Evolutionary conservation across 2,329 filamentous ascomycete species (phyloP).

Genomic region (Trichoderma hamatum): DNA sequence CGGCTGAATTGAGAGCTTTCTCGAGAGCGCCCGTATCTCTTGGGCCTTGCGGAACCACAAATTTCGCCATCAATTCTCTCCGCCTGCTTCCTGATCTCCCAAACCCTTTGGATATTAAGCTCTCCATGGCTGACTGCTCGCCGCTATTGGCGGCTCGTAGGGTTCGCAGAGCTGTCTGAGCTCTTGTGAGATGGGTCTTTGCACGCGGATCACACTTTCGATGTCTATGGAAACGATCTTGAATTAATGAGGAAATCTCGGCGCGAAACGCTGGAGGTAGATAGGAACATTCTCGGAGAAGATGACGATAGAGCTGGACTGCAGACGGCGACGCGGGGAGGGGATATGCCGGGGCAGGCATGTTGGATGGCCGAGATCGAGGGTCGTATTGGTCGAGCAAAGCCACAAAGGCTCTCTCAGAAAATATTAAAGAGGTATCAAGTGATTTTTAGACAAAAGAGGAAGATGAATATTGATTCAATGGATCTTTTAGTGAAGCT

Average conservation of each 20-base stretch:
- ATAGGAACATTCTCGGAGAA: constrained; percentile 64
- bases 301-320: constrained; percentile 56
- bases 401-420: background rate
- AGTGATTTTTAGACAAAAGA: background rate
- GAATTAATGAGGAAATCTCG: constrained; percentile 49
- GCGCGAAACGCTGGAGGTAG: constrained; percentile 56
- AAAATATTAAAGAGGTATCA: background rate
- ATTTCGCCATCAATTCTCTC: constrained; percentile 49
- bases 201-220: constrained; percentile 36
- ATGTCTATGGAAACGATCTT: constrained; percentile 50
- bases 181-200: constrained; percentile 44
- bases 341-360: constrained; percentile 37
- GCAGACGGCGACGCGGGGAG: constrained; percentile 35
- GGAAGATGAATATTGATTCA: background rate
- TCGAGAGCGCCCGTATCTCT: constrained; percentile 48
- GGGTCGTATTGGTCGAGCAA: background rate
- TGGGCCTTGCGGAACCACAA: constrained; percentile 45
- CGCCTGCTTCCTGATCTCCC: constrained; percentile 57
- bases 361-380: constrained; percentile 25
- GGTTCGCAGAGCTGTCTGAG: constrained; percentile 48
- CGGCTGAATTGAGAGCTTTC: constrained; percentile 31
- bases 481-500: background rate
- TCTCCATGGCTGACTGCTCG: constrained; percentile 49
- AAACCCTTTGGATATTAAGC: constrained; percentile 54
- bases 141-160: constrained; percentile 59